Base-by-base conservation (phyloP, 805 yeast genomes). In the Suhomyces kilbournensis region DNA sequence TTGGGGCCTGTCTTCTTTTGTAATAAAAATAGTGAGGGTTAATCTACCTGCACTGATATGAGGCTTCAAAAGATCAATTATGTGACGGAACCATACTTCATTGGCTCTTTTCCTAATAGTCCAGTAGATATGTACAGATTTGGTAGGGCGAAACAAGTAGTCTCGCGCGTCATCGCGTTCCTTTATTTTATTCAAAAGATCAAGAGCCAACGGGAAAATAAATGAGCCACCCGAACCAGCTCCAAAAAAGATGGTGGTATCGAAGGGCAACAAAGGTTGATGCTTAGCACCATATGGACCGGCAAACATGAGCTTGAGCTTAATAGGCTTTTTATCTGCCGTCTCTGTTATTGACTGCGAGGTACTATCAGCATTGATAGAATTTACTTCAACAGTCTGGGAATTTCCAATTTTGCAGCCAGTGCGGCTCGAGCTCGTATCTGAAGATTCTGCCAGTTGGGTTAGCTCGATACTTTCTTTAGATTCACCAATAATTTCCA, bases 211-310 rank as follows among this genome's bases (percentile, higher is more conserved):
- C 1, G 83, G 82, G 47, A 78, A 68, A 1, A 71, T 66, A 59
- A 74, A 78, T 1, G 82, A 69, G 5, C 73, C 75, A 2, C 84
- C 84, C 2, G 77, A 68, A 1, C 83, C 83, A 3, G 76, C 74
- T 9, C 68, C 68, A 14, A 78, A 52, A 35, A 77, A 71, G 3
- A 72, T 46, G 8, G 65, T 66, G 7, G 73, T 53, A 46, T 78
- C 80, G 56, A 79, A 80, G 7, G 71, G 64, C 9, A 67, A 58
- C 30, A 77, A 63, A 3, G 77, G 72, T 50, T 78, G 79, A 42
- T 66, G 65, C 19, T 63, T 60, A 2, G 74, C 79, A 0, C 82
- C 82, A 53, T 67, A 74, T 0, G 84, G 83, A 0, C 84, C 84
- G 30, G 67, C 67, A 40, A 78, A 64, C 3, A 65, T 48, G 0